Evolutionary conservation across 805 yeast species (phyloP), one percentile per base, ranked within the genome.

Genomic region (Starmerella stellata): DNA sequence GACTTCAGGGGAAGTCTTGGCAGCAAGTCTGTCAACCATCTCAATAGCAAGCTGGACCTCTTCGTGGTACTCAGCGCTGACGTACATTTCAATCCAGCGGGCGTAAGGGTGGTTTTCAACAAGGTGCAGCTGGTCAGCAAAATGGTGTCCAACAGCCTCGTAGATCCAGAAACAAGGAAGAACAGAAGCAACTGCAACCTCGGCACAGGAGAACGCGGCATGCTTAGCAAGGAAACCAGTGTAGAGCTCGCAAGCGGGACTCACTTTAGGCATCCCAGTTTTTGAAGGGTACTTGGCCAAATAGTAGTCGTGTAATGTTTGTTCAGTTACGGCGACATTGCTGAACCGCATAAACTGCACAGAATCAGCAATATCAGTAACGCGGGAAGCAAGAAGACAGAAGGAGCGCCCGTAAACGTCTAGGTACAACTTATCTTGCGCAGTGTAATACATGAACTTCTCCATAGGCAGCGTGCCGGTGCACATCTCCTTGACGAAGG

Each of bases 51-150:
- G 56, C 2, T 47, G 46, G 44, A 38, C 37, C 4, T 16, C 18
- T 5, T 5, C 14, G 23, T 72, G 66, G 49, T 72, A 78, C 69
- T 74, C 68, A 1, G 69, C 71, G 2, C 75, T 63, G 4, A 63
- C 53, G 54, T 80, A 80, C 40, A 72, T 75, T 16, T 60, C 62
- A 15, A 78, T 52, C 92, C 93, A 79, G 8, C 64, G 36, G 42
- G 51, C 50, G 41, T 56, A 41, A 46, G 45, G 48, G 43, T 57
- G 55, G 19, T 32, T n/a, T 14, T 35, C 29, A 8, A 17, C 31
- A 21, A 83, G 75, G 2, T 77, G 83, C 17, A 75, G 69, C 2
- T 83, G 78, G 16, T 73, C 69, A 23, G 83, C 85, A 51, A 75
- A 77, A 14, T 74, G 52, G 38, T 1, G 64, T 53, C 16, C 70